Conservation (phyloP, 495 filamentous ascomycete genomes). For the Coniosporium apollinis region DNA sequence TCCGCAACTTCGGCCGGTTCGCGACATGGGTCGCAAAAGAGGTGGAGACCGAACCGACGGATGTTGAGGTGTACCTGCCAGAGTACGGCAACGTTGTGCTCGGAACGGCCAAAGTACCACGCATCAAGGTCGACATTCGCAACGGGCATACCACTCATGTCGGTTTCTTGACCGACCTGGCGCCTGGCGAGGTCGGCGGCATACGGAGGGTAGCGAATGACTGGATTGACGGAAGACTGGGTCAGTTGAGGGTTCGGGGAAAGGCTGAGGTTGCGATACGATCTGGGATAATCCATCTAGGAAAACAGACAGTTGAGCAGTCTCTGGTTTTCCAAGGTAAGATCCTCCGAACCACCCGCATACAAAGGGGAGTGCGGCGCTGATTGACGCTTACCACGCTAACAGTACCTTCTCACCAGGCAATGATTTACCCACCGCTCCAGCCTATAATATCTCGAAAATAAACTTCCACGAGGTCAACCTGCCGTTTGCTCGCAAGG, state of each 20-base stretch:
- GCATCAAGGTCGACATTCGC: constrained; percentile 52
- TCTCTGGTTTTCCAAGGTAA: constrained; percentile 67
- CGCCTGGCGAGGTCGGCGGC: constrained; percentile 58
- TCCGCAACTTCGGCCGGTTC: constrained; percentile 56
- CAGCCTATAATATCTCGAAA: constrained; percentile 57
- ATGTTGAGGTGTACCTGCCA: constrained; percentile 63
- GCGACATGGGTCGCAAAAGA: constrained; percentile 68
- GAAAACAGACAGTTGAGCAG: constrained; percentile 52
- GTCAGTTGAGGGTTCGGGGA: constrained; percentile 47
- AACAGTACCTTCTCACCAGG: too few species aligned
- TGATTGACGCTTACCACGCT: constrained; percentile 23
- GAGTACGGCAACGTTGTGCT: constrained; percentile 66
- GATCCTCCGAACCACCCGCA: too few species aligned
- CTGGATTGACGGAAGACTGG: constrained; percentile 66
- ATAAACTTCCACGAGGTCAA: constrained; percentile 59
- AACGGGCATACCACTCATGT: constrained; percentile 60
- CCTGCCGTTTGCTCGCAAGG: constrained; percentile 30
- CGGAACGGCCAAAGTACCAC: constrained; percentile 58
- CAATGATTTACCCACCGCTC: constrained; percentile 58
- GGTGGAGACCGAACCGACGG: constrained; percentile 50
- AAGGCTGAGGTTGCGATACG: constrained; percentile 52
- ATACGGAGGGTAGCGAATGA: constrained; percentile 71
- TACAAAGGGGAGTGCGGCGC: too few species aligned
- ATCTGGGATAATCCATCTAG: constrained; percentile 61
- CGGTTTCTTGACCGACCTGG: constrained; percentile 60